Percentiles rank a stretch among this genome's conserved stretches.
Evolutionary conservation across 225 moss, liverwort and hornwort genomes (phyloP).

Genomic region (Physcomitrium patens): DNA sequence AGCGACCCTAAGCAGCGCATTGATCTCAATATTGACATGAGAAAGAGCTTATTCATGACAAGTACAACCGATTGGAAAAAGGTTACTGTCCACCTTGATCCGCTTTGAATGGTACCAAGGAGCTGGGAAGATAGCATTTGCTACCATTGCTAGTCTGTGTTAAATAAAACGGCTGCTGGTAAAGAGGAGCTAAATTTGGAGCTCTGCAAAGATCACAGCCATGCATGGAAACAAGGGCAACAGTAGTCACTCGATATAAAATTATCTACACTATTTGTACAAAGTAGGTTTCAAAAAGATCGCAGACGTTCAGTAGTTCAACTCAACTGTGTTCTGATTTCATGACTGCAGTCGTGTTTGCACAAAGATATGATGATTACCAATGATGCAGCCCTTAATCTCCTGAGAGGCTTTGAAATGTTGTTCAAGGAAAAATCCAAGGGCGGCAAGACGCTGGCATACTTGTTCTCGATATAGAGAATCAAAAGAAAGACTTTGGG

Average conservation of each 20-base stretch:
- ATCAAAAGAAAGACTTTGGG: constrained; percentile 42
- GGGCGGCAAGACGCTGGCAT: constrained; percentile 46
- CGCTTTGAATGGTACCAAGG: neutral
- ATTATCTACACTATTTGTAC: constrained; percentile 29
- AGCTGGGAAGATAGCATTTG: constrained; percentile 13
- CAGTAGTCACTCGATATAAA: neutral
- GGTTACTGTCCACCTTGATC: neutral
- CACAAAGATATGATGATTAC: constrained; percentile 47
- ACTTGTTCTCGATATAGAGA: constrained; percentile 35
- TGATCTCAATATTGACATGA: neutral
- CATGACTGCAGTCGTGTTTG: constrained; percentile 60
- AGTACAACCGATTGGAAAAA: neutral
- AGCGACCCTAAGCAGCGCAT: neutral
- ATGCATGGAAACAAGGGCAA: constrained; percentile 16
- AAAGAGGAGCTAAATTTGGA: neutral
- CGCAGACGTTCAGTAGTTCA: neutral
- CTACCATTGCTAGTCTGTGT: constrained; percentile 3
- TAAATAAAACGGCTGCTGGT: neutral
- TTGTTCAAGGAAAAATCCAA: constrained; percentile 55
- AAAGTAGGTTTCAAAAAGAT: constrained; percentile 17
- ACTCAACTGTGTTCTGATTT: neutral
- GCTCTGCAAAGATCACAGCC: neutral
- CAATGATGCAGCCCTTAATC: constrained; percentile 56
- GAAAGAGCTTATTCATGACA: neutral
- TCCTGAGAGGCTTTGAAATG: constrained; percentile 49